These are phyloP conservation scores for Ophiocytium majus DNA, from an alignment of 352 stramenopile species.

Conservation along the genomic window DNA sequence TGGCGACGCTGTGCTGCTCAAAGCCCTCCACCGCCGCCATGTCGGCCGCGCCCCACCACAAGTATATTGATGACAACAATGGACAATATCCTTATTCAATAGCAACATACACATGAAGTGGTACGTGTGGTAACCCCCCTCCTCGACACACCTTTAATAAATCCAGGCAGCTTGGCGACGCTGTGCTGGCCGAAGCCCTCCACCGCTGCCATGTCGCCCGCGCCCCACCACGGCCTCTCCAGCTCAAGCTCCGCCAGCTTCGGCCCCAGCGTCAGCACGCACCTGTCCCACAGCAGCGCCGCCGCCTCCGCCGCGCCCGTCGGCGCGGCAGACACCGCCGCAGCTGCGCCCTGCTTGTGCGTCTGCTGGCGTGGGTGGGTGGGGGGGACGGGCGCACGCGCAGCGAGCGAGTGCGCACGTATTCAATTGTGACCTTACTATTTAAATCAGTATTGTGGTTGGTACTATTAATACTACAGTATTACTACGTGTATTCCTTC, in stretches of 20 bases:
- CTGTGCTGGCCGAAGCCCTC: constrained; percentile 48
- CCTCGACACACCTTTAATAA: constrained; percentile 59
- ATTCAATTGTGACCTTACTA: too few relatives aligned
- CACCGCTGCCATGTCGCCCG: constrained; percentile 28
- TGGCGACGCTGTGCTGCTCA: constrained; percentile 36
- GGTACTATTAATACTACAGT: too few relatives aligned
- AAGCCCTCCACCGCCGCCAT: constrained; percentile 48
- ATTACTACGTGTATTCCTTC: too few relatives aligned
- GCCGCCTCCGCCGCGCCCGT: constrained; percentile 17
- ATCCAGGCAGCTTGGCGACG: constrained; percentile 43
- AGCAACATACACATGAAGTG: constrained; percentile 11
- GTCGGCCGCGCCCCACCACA: constrained; percentile 26
- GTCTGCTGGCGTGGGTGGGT: too few relatives aligned
- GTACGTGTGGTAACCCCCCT: neutral
- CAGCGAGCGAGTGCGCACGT: too few relatives aligned
- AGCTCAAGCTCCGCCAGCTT: constrained; percentile 45
- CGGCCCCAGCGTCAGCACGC: constrained; percentile 33
- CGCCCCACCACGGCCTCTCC: constrained; percentile 36
- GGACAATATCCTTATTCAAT: neutral
- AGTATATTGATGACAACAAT: neutral
- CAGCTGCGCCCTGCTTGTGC: neutral
- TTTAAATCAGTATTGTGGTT: too few relatives aligned
- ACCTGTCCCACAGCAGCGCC: constrained; percentile 34
- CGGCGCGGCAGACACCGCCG: neutral
- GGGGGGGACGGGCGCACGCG: too few relatives aligned